Evolutionary conservation across 192 early-diverging fungal genomes (phyloP).

Genomic region (Bifiguratus adelaidae): DNA sequence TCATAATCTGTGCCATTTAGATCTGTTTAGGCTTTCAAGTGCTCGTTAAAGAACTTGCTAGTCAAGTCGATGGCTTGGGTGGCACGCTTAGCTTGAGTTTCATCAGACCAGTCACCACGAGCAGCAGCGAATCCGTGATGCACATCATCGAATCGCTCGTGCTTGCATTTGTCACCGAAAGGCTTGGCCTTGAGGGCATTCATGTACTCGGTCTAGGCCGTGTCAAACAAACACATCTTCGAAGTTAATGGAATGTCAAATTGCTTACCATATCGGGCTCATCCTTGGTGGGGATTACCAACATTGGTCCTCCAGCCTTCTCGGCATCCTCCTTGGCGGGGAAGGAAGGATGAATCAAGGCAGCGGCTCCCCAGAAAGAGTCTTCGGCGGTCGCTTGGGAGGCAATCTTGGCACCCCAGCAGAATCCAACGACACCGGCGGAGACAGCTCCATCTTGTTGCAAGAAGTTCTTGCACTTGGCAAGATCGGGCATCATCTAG

Average conservation of each 20-base stretch:
- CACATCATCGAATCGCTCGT: constrained; percentile 47
- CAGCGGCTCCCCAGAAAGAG: constrained; percentile 30
- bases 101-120: constrained; percentile 39
- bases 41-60: constrained; percentile 29
- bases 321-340: constrained; percentile 31
- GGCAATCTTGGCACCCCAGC: constrained; percentile 59
- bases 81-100: constrained; percentile 29
- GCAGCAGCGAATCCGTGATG: constrained; percentile 44
- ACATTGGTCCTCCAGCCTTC: constrained; percentile 43
- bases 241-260: too few species aligned
- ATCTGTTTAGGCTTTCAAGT: constrained; percentile 11
- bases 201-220: constrained; percentile 17
- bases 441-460: constrained; percentile 23
- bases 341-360: constrained; percentile 57
- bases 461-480: constrained; percentile 17
- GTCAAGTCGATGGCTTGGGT: constrained; percentile 40
- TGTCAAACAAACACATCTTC: constrained; percentile 3
- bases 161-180: constrained; percentile 32
- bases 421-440: constrained; percentile 51
- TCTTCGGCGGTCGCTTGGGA: constrained; percentile 30
- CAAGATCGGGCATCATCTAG: constrained; percentile 3
- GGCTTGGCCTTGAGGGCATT: constrained; percentile 30
- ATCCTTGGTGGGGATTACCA: constrained; percentile 51
- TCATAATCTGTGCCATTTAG: too few species aligned
- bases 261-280: constrained; percentile 41